Evolutionary conservation across 1,139 yeast species (phyloP), one percentile per base, ranked within the genome.

Genomic region (Meyerozyma carpophila): DNA sequence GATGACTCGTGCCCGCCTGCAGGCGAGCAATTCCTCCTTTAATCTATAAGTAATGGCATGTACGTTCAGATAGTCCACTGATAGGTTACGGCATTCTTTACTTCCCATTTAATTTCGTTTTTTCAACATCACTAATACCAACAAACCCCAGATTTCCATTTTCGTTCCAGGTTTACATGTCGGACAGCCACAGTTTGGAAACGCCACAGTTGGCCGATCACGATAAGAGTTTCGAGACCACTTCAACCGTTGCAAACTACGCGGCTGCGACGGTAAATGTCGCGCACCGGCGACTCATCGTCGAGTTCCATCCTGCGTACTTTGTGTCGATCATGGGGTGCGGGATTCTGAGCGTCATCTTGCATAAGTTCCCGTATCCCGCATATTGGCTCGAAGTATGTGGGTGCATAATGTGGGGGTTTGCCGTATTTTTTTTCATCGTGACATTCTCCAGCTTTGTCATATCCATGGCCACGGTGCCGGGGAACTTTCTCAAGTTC

Each of bases 301-400:
- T 11, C 20, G 34, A 31, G 34, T 31, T 31, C 20, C 34, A 20
- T 20, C 86, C 88, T 1, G 71, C 70, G 2, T 82, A 81, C 74
- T 88, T 84, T 61, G 84, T 85, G 32, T 70, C 80, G 40, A 75
- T 81, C n/a, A 89, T 89, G 96, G 96, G 95, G 3, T 77, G 84
- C 1, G 96, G 96, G 2, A 85, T 88, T 39, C 67, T 87, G 1
- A 67, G 85, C 4, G 61, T 75, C 34, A 66, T 86, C 8, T 65
- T 88, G 41, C 76, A 80, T 61, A 59, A 66, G 28, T 88, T 83
- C 58, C 90, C 95, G 0, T 85, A 79, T 56, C 73, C 70, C 1
- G 74, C 82, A 0, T 59, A 63, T 39, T 81, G 94, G 94, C 68
- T 87, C 26, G 54, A 68, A 39, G 61, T 77, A 2, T 68, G 81